phyloP scores from a whole-genome alignment of 306 rosid species.

The Fragaria ananassa region DNA sequence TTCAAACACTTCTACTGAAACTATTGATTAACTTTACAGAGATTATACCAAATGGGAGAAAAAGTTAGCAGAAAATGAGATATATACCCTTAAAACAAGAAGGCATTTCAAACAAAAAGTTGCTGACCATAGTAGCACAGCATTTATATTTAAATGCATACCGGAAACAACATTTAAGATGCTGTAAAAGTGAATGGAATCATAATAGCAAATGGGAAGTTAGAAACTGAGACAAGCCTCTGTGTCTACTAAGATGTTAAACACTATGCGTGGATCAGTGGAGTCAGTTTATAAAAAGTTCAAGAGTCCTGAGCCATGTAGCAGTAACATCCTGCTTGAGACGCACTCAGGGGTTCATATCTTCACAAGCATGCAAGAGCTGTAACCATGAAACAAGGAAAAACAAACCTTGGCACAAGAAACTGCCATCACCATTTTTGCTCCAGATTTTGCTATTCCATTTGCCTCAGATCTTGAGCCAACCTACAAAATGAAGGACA shows the following conservation, averaged over 20 bases:
- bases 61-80: neutral
- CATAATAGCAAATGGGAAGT: neutral
- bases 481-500: slow-evolving; percentile 50
- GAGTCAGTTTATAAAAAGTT: neutral
- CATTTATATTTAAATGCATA: too few species aligned
- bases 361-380: neutral
- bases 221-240: neutral
- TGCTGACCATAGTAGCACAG: neutral
- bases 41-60: neutral
- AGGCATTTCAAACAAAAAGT: neutral
- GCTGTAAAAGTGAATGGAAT: neutral
- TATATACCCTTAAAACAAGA: neutral
- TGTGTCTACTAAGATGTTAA: neutral
- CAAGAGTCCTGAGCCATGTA: neutral
- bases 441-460: slow-evolving; percentile 94
- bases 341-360: neutral
- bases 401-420: slow-evolving; percentile 89
- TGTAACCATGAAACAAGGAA: neutral
- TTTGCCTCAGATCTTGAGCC: slow-evolving; percentile 95
- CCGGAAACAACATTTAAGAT: neutral
- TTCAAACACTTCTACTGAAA: neutral
- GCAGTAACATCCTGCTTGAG: neutral
- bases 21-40: neutral
- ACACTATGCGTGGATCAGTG: neutral
- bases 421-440: slow-evolving; percentile 99